Evolutionary conservation across 257 asterid genomes (phyloP).

Genomic region (Petunia secreta): DNA sequence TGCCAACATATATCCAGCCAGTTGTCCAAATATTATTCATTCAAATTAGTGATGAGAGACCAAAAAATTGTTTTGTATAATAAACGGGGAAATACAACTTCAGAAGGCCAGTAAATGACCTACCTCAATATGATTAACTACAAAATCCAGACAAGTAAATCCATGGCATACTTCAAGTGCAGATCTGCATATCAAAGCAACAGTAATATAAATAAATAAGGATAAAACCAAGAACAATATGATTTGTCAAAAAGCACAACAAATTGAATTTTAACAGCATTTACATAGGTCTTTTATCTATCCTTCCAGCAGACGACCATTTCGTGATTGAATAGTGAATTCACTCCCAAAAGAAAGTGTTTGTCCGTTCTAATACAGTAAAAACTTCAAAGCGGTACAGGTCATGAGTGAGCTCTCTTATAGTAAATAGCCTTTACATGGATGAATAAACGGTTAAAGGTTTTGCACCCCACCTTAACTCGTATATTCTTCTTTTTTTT

Average conservation of each 20-base stretch:
- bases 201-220: not conserved
- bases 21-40: conserved; percentile 32
- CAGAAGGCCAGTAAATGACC: not conserved
- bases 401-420: not conserved
- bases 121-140: conserved; percentile 84
- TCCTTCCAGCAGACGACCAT: not conserved
- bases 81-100: conserved; percentile 11
- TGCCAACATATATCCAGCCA: conserved; percentile 39
- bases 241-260: not conserved
- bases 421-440: not conserved
- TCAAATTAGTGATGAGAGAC: conserved; percentile 27
- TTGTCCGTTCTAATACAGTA: not conserved
- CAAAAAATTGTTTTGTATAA: conserved; percentile 14
- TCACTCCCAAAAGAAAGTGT: not conserved
- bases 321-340: not conserved
- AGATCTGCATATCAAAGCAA: conserved; percentile 55
- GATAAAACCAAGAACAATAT: not conserved
- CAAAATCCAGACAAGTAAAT: conserved; percentile 70
- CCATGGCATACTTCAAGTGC: conserved; percentile 60
- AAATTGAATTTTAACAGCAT: not conserved
- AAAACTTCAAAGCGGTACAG: conserved; percentile 17
- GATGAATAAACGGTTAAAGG: not conserved
- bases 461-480: conserved; percentile 13
- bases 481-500: not conserved
- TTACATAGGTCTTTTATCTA: not conserved